These are phyloP conservation scores for Peribolospora kevripleyi DNA, from an alignment of 768 basidiomycete species.

Conservation along the genomic window DNA sequence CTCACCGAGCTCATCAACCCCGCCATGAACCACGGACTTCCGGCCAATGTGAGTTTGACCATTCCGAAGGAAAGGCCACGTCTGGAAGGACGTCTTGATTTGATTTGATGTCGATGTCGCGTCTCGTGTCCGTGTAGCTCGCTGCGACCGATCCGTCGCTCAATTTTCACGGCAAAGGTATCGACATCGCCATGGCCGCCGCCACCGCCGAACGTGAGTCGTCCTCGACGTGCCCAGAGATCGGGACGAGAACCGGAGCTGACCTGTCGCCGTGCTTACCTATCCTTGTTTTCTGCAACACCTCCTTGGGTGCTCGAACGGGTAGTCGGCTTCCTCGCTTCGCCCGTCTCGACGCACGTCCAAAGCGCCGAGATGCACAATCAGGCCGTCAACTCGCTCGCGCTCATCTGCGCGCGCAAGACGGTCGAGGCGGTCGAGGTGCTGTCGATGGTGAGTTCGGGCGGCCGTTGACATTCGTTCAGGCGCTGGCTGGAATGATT, in stretches of 20 bases:
- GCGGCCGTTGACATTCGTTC: background rate
- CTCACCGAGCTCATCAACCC: constrained; percentile 51
- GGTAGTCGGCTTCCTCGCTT: constrained; percentile 44
- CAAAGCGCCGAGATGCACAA: constrained; percentile 83
- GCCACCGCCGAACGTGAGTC: constrained; percentile 37
- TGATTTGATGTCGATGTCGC: too few relatives aligned
- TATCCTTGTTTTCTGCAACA: constrained; percentile 8
- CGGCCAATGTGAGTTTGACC: constrained; percentile 27
- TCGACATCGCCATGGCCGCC: constrained; percentile 61
- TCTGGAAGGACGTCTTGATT: too few relatives aligned
- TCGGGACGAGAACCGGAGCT: too few relatives aligned
- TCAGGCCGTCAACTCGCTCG: constrained; percentile 70
- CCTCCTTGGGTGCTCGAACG: too few relatives aligned
- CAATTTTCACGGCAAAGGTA: constrained; percentile 60
- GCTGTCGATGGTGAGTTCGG: constrained; percentile 29
- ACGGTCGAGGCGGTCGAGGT: constrained; percentile 57
- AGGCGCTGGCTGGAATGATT: too few relatives aligned
- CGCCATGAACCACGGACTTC: constrained; percentile 58
- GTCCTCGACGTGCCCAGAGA: background rate
- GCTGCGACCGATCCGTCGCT: constrained; percentile 56
- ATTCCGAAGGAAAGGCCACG: too few relatives aligned
- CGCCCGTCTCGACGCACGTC: constrained; percentile 59
- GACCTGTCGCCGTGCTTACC: background rate
- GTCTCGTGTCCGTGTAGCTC: constrained; percentile 16
- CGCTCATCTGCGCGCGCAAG: constrained; percentile 56